Conservation (phyloP, 352 stramenopile genomes). For the Globisporangium rhizosaccharum region DNA sequence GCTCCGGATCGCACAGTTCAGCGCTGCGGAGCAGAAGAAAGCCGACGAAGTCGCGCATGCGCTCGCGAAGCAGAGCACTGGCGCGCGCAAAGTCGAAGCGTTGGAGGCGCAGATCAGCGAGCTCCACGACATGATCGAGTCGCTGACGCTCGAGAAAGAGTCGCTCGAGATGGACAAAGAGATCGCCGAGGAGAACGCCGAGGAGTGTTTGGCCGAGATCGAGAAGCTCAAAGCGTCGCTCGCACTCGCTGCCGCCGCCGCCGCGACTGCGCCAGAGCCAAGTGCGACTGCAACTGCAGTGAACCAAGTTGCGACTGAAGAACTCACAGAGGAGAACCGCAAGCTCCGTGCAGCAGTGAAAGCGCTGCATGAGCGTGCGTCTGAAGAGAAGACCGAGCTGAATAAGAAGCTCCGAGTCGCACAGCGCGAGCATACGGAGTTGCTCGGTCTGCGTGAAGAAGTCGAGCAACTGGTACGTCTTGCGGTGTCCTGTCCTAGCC, state of each 20-base stretch:
- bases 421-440: constrained; percentile 65
- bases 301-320: constrained; percentile 13
- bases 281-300: constrained; percentile 16
- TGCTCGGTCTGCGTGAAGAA: constrained; percentile 57
- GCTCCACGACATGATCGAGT: constrained; percentile 80
- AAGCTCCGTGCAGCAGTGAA: constrained; percentile 81
- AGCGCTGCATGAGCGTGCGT: constrained; percentile 71
- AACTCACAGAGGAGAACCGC: constrained; percentile 74
- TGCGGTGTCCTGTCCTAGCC: neutral
- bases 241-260: constrained; percentile 37
- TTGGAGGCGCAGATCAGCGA: constrained; percentile 64
- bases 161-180: constrained; percentile 87
- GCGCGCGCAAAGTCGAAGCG: constrained; percentile 61
- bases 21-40: constrained; percentile 65
- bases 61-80: constrained; percentile 62
- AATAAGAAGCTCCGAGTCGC: constrained; percentile 75
- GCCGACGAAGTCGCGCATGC: constrained; percentile 68
- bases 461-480: constrained; percentile 61
- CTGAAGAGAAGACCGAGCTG: constrained; percentile 76
- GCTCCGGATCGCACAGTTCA: constrained; percentile 57
- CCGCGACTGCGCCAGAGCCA: constrained; percentile 15
- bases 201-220: constrained; percentile 65
- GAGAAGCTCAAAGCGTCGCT: constrained; percentile 69
- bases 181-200: constrained; percentile 78
- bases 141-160: constrained; percentile 83